A percentile compares a stretch with the other conserved stretches of the same genome.
These are phyloP conservation scores for Exophiala mesophila DNA, from an alignment of 2,329 filamentous ascomycete genomes.

Conservation along the genomic window DNA sequence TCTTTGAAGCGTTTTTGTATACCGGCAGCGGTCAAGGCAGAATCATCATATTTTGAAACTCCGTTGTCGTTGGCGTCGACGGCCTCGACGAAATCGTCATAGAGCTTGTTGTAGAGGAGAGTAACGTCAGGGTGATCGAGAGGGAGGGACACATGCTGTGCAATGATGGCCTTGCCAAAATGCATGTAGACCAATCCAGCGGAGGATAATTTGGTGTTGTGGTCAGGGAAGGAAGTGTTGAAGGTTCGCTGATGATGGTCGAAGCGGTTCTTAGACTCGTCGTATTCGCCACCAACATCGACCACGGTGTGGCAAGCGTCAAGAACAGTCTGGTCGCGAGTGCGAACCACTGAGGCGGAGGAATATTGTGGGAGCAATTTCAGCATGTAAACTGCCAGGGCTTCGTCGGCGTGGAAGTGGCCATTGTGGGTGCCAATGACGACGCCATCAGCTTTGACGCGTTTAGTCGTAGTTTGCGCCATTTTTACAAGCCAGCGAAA, in stretches of 20 bases:
- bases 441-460: conserved; percentile 69
- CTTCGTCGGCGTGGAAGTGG: conserved; percentile 98
- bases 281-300: conserved; percentile 95
- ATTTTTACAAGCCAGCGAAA: conserved; percentile 51
- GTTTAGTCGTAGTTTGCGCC: conserved; percentile 69
- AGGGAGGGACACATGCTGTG: conserved; percentile 56
- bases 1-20: conserved; percentile 78
- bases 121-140: conserved; percentile 63
- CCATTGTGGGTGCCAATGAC: conserved; percentile 93
- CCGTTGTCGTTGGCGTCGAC: conserved; percentile 98
- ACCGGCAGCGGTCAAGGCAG: conserved; percentile 62
- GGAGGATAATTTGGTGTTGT: conserved; percentile 82
- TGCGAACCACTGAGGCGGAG: conserved; percentile 71
- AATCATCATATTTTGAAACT: conserved; percentile 73
- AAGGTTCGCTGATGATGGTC: conserved; percentile 98
- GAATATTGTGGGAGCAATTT: conserved; percentile 79
- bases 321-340: conserved; percentile 74
- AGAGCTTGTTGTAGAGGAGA: conserved; percentile 80
- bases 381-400: conserved; percentile 92
- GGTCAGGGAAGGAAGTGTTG: conserved; percentile 74
- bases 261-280: conserved; percentile 69
- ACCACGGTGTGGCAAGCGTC: conserved; percentile 88
- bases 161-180: conserved; percentile 81
- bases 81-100: conserved; percentile 89
- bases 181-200: conserved; percentile 94